Base-by-base conservation (phyloP, 306 rosid genomes). In the Pachyrhizus erosus region DNA sequence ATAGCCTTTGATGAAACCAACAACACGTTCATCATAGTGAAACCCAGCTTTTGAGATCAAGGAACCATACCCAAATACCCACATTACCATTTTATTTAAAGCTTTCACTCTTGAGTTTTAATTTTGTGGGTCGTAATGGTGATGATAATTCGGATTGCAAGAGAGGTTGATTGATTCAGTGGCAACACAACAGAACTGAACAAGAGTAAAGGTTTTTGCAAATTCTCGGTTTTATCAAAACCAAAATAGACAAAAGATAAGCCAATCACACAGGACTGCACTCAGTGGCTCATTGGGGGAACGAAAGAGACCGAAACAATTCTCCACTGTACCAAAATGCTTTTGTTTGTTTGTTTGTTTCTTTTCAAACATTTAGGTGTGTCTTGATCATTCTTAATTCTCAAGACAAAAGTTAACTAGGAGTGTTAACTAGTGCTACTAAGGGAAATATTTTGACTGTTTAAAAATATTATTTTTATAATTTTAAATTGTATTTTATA, bases 11-110 rank as follows among this genome's bases (percentile, higher is more conserved):
- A 90, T 86, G 95, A 90, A 93, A 79, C 99, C 97, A 24, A 83
- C 86, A 10, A 93, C 51, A 60, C 92, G 86, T 27, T 93, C 90
- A 71, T 95, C 97, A 76, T 40, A 91, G 61, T 85, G 73, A 77
- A 95, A 93, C 18, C 98, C 97, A 23, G 96, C 87, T 84, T 85
- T 95, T 88, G 90, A 90, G 70, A 95, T 89, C 20, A 93, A 90
- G 62, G 97, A 93, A 58, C 97, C 99, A 71, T 93, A 95, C n/a
- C 98, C 99, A 76, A 95, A 93, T 43, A 91, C 97, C 93, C 98
- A 95, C 89, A 89, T 90, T 86, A 49, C 91, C 97, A 89, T 91
- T 61, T 60, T 76, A 2, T 29, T 31, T 17, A 40, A 81, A 84
- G 70, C 65, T 68, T 52, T 33, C 18, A 8, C 62, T 64, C 45